Percentiles rank a stretch among this genome's conserved stretches.
These are phyloP conservation scores for Podospora tetraspora DNA, from an alignment of 495 filamentous ascomycete genomes.

Conservation along the genomic window DNA sequence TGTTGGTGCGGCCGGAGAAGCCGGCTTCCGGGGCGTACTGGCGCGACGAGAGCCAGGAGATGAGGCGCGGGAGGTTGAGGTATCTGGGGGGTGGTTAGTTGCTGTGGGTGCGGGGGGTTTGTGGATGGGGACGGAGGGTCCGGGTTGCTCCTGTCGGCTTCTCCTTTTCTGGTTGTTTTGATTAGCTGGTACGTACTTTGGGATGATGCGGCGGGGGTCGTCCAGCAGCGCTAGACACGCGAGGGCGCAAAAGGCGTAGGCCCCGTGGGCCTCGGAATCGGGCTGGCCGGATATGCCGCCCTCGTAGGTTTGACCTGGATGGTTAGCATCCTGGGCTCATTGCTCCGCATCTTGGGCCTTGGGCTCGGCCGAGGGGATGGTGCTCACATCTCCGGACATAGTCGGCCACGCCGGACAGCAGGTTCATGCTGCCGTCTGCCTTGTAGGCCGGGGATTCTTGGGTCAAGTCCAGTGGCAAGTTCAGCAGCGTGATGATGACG, in stretches of 20 bases:
- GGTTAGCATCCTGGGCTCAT: slow-evolving; percentile 2
- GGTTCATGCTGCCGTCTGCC: slow-evolving; percentile 40
- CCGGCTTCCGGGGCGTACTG: slow-evolving; percentile 92
- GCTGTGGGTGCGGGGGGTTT: neutral
- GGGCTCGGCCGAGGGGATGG: neutral
- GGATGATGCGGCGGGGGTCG: slow-evolving; percentile 28
- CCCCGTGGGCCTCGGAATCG: slow-evolving; percentile 86
- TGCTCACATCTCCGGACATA: slow-evolving; percentile 76
- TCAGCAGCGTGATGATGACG: slow-evolving; percentile 72
- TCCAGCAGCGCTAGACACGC: slow-evolving; percentile 80
- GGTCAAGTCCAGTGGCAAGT: slow-evolving; percentile 73
- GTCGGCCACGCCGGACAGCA: slow-evolving; percentile 65
- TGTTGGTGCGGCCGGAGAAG: slow-evolving; percentile 90
- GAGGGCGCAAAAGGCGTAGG: slow-evolving; percentile 92
- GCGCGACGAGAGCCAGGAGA: slow-evolving; percentile 81
- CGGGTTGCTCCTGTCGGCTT: neutral
- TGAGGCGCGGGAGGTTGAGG: slow-evolving; percentile 69
- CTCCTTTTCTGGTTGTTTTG: neutral
- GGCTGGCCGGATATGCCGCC: slow-evolving; percentile 84
- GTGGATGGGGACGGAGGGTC: neutral
- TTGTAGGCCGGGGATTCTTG: slow-evolving; percentile 50
- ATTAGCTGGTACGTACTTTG: neutral
- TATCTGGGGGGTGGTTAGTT: slow-evolving; percentile 45
- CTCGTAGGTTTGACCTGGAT: slow-evolving; percentile 82
- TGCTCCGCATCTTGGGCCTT: neutral